Evolutionary conservation across 805 yeast genomes (phyloP).

Genomic region (Candida caryicola): DNA sequence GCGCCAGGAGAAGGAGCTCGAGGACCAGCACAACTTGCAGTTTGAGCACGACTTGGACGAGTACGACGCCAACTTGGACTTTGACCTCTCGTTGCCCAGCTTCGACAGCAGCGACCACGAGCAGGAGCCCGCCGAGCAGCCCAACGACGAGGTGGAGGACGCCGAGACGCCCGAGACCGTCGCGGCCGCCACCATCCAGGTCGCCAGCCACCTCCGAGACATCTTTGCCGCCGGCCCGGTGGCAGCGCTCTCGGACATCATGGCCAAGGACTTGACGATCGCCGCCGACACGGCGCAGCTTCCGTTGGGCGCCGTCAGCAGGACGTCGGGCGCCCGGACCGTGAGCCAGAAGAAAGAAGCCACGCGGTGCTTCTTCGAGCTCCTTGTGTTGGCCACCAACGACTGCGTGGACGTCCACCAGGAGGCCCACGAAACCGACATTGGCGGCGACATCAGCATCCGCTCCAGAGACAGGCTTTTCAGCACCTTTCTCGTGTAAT

Average conservation of each 20-base stretch:
- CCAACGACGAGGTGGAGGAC: slow-evolving; percentile 11
- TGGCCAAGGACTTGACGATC: slow-evolving; percentile 33
- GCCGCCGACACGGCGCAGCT: slow-evolving; percentile 9
- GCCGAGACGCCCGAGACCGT: slow-evolving; percentile 26
- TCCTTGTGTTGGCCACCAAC: slow-evolving; percentile 75
- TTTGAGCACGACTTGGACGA: slow-evolving; percentile 13
- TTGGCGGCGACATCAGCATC: slow-evolving; percentile 62
- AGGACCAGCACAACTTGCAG: slow-evolving; percentile 19
- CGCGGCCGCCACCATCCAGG: slow-evolving; percentile 50
- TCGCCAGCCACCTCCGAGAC: slow-evolving; percentile 47
- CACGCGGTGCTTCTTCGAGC: slow-evolving; percentile 73
- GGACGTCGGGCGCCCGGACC: slow-evolving; percentile 12
- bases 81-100: slow-evolving; percentile 26
- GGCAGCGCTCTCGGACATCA: slow-evolving; percentile 37
- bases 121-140: slow-evolving; percentile 8
- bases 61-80: slow-evolving; percentile 20
- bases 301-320: slow-evolving; percentile 22
- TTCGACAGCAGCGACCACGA: slow-evolving; percentile 21
- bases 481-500: slow-evolving; percentile 15
- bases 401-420: slow-evolving; percentile 68
- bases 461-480: slow-evolving; percentile 41
- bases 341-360: slow-evolving; percentile 54
- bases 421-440: slow-evolving; percentile 24
- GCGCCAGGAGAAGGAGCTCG: slow-evolving; percentile 18
- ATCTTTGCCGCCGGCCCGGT: slow-evolving; percentile 22